Evolutionary conservation across 352 stramenopile species (phyloP).

Genomic region (Pythium sukuiense): DNA sequence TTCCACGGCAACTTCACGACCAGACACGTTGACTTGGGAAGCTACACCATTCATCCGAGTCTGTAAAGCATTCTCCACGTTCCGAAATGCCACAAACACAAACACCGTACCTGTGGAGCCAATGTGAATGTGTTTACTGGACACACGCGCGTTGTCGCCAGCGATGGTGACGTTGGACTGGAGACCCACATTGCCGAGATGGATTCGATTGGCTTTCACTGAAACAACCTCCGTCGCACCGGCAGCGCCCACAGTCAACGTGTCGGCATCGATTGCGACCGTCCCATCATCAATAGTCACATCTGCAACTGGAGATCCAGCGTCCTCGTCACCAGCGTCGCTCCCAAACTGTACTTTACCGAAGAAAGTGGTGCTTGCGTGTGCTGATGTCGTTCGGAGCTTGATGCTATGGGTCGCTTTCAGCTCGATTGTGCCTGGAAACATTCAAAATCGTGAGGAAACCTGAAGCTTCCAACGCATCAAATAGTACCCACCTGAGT

Average conservation of each 20-base stretch:
- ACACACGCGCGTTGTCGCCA: slow-evolving; percentile 6
- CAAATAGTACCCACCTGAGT: slow-evolving; percentile 9
- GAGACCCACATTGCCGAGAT: slow-evolving; percentile 17
- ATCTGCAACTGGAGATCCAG: not conserved
- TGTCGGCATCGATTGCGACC: slow-evolving; percentile 17
- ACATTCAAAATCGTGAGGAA: not conserved
- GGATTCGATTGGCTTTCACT: slow-evolving; percentile 15
- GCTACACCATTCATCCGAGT: not conserved
- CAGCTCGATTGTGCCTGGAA: slow-evolving; percentile 13
- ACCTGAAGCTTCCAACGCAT: not conserved
- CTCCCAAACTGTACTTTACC: slow-evolving; percentile 19
- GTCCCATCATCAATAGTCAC: slow-evolving; percentile 12
- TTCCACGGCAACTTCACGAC: not conserved
- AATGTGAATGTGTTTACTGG: slow-evolving; percentile 8
- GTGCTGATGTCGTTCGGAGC: not conserved
- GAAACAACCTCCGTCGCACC: slow-evolving; percentile 14
- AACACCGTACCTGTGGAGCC: slow-evolving; percentile 9
- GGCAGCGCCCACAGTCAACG: slow-evolving; percentile 19
- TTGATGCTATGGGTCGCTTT: slow-evolving; percentile 13
- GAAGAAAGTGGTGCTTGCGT: slow-evolving; percentile 15
- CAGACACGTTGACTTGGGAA: not conserved
- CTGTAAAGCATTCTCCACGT: not conserved
- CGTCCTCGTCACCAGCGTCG: not conserved
- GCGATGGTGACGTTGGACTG: slow-evolving; percentile 18
- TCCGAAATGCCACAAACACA: not conserved